Base-by-base conservation (phyloP, 192 early-diverging fungal species). In the Umbelopsis vinacea region DNA sequence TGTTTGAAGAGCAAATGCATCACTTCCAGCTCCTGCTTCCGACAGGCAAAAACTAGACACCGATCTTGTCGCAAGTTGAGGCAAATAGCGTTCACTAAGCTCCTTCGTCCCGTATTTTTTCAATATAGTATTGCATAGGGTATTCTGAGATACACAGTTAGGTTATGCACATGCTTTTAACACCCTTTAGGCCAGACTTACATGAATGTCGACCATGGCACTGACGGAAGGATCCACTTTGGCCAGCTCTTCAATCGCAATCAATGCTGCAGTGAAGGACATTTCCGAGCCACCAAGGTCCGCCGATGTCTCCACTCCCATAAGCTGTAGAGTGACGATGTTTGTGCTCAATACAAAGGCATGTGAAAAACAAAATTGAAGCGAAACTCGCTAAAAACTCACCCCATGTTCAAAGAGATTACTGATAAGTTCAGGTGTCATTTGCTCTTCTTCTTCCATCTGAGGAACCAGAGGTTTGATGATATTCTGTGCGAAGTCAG, bases 1-100 rank as follows among this genome's bases (percentile, higher is more conserved):
- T 26, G 95, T 96, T 79, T 91, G 83, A 33, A 98, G 85, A 37
- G 96, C 92, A 86, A 97, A 98, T 37, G 97, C 96, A 81, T 98
- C 97, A 54, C 87, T 90, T 70, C 97, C 97, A 26, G 96, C 89
- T 12, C 88, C 89, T 15, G 95, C 91, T 81, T 98, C 97, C 45
- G 93, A 92, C 52, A 98, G 53, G 68, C 68, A 76, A 47, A 80
- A 79, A 53, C 70, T 71, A 52, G 66, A 68, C 6, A 77, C 70
- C 5, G 88, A 92, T 74, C 91, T 88, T 33, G 88, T 89, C 40
- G 94, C 90, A 45, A 97, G 85, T 70, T 82, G 83, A 24, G 95
- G 88, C 67, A 97, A 84, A 79, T 96, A 98, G 71, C 92, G 92
- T 54, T 91, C 76, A 82, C 95, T 90, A 48, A 94, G 85, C 0